phyloP scores from a whole-genome alignment of 148 eudicot species.

The Fagopyrum tataricum region DNA sequence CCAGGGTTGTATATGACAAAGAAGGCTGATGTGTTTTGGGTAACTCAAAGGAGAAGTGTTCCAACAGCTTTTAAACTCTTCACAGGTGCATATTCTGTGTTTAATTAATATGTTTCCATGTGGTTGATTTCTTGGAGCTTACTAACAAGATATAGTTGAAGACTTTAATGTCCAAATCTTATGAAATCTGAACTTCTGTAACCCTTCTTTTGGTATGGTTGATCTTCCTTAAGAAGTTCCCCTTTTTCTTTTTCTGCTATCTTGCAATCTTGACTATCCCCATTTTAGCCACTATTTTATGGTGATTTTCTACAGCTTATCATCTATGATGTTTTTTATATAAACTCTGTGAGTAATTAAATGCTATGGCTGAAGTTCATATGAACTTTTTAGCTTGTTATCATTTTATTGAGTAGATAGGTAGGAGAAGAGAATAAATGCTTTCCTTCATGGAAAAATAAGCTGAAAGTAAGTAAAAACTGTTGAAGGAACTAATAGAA shows the following conservation, averaged over 20 bases:
- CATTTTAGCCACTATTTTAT: background rate
- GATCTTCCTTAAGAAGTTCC: background rate
- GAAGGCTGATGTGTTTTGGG: conserved; percentile 81
- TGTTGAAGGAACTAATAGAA: background rate
- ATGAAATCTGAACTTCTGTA: background rate
- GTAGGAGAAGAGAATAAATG: background rate
- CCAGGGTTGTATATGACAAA: conserved; percentile 76
- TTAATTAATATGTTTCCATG: background rate
- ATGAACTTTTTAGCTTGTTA: background rate
- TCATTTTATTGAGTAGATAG: background rate
- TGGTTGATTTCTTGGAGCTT: conserved; percentile 10
- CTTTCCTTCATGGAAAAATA: background rate
- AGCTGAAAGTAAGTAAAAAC: background rate
- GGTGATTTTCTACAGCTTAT: background rate
- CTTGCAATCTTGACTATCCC: background rate
- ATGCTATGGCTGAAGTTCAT: background rate
- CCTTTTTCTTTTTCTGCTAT: conserved; percentile 4
- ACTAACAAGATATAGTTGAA: background rate
- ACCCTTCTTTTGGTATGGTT: background rate
- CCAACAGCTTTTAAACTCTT: conserved; percentile 92
- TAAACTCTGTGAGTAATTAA: too few relatives aligned
- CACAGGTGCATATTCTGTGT: conserved; percentile 48
- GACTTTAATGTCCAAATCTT: background rate
- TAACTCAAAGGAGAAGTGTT: conserved; percentile 80
- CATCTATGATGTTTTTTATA: background rate